These are phyloP conservation scores for Oryza nivara DNA, from an alignment of 176 grass and related monocot species.

Conservation along the genomic window DNA sequence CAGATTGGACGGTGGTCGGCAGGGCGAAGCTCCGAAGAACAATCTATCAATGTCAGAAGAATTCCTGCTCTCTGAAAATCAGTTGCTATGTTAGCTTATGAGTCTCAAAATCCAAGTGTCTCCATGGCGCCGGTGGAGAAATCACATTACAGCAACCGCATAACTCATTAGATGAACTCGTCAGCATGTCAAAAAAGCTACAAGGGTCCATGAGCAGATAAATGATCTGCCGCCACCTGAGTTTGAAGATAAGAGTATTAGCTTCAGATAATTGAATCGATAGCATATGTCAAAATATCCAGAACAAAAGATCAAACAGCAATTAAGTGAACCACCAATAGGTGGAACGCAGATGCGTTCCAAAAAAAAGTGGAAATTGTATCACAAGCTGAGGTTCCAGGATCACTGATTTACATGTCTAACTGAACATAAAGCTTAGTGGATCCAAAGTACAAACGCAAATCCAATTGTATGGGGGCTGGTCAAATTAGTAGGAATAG, in stretches of 20 bases:
- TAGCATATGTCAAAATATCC: background rate
- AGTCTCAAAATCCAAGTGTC: conserved; percentile 11
- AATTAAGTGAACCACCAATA: background rate
- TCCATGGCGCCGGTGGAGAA: conserved; percentile 1
- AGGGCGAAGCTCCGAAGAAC: background rate
- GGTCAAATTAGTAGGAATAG: background rate
- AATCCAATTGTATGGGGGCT: background rate
- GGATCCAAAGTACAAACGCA: background rate
- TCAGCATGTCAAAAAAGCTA: conserved; percentile 14
- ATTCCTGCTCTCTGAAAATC: conserved; percentile 20
- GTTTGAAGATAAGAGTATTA: conserved; percentile 14
- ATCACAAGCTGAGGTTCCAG: background rate
- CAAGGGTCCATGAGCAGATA: background rate
- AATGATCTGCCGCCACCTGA: conserved; percentile 24
- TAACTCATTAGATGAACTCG: conserved; percentile 5
- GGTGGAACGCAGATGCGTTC: too few species aligned
- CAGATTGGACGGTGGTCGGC: background rate
- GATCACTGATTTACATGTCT: too few species aligned
- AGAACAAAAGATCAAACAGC: too few species aligned
- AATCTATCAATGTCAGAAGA: background rate
- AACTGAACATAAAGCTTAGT: background rate
- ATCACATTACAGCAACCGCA: conserved; percentile 1
- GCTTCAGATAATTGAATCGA: conserved; percentile 21
- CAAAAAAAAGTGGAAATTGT: background rate
- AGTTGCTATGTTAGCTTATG: background rate